Evolutionary conservation across 495 filamentous ascomycete species (phyloP).

Genomic region (Penicillium diatomitis): DNA sequence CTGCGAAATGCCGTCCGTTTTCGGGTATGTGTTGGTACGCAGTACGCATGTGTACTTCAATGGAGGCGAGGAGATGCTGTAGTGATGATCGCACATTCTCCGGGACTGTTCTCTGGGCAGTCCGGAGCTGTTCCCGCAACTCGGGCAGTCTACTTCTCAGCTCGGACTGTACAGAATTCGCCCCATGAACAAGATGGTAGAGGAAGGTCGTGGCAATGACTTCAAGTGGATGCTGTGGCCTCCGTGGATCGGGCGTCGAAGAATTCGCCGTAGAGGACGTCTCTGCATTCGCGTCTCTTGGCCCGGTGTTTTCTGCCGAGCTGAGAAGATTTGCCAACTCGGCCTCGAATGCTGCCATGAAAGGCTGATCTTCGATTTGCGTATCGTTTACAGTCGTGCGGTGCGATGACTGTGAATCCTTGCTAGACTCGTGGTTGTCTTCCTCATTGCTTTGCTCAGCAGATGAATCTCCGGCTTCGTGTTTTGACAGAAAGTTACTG

Average conservation of each 20-base stretch:
- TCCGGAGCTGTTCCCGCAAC: slow-evolving; percentile 29
- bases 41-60: slow-evolving; percentile 35
- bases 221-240: slow-evolving; percentile 18
- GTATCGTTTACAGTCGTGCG: background rate
- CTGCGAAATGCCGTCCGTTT: slow-evolving; percentile 27
- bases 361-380: slow-evolving; percentile 17
- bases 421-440: background rate
- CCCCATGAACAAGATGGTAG: slow-evolving; percentile 26
- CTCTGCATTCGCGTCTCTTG: slow-evolving; percentile 5
- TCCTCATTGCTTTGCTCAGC: background rate
- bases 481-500: background rate
- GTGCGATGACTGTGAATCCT: background rate
- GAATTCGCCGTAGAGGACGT: slow-evolving; percentile 7
- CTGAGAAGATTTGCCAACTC: slow-evolving; percentile 40
- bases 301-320: slow-evolving; percentile 12
- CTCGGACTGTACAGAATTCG: slow-evolving; percentile 28
- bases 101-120: slow-evolving; percentile 33
- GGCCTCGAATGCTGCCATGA: slow-evolving; percentile 44
- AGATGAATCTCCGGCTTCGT: background rate
- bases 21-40: slow-evolving; percentile 35
- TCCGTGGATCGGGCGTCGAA: slow-evolving; percentile 8
- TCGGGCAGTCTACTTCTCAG: slow-evolving; percentile 29
- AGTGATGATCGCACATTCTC: slow-evolving; percentile 32
- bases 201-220: slow-evolving; percentile 23
- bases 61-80: slow-evolving; percentile 28